Evolutionary conservation across 2,329 filamentous ascomycete species (phyloP).

Genomic region (Cladosporium sp.): DNA sequence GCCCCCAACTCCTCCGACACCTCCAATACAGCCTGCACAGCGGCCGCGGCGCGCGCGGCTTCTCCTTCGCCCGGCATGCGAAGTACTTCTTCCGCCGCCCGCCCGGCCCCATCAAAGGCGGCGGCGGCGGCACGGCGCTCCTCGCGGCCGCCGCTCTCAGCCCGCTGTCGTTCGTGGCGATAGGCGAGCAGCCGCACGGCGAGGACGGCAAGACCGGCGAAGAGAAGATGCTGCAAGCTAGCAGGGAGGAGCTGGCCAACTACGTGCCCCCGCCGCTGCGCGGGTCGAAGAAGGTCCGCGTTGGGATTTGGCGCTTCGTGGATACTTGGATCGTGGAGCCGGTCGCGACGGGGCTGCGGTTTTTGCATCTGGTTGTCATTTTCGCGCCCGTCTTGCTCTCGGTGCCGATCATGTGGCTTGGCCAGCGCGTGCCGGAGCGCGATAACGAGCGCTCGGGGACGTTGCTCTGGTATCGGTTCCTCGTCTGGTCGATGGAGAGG

Average conservation of each 20-base stretch:
- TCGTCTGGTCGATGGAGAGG: conserved; percentile 84
- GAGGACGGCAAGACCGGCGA: conserved; percentile 62
- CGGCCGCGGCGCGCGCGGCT: conserved; percentile 19
- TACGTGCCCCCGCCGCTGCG: conserved; percentile 56
- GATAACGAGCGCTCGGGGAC: conserved; percentile 76
- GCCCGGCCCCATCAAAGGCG: conserved; percentile 30
- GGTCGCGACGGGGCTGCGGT: conserved; percentile 77
- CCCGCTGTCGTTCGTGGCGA: conserved; percentile 53
- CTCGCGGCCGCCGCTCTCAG: conserved; percentile 41
- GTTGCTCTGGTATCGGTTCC: conserved; percentile 88
- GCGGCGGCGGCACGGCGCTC: conserved; percentile 25
- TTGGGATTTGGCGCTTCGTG: conserved; percentile 58
- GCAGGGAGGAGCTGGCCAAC: conserved; percentile 69
- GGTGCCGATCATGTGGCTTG: conserved; percentile 76
- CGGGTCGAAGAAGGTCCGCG: conserved; percentile 52
- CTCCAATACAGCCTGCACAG: conserved; percentile 26
- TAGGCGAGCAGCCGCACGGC: conserved; percentile 44
- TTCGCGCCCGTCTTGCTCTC: conserved; percentile 84
- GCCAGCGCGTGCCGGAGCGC: conserved; percentile 53
- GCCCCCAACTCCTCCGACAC: conserved; percentile 27
- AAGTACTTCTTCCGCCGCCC: conserved; percentile 25
- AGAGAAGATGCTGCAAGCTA: conserved; percentile 78
- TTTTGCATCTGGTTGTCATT: conserved; percentile 77
- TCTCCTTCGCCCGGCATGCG: conserved; percentile 21
- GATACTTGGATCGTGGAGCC: conserved; percentile 75